These are phyloP conservation scores for Pistacia integerrima DNA, from an alignment of 345 rosid genomes.

Conservation along the genomic window DNA sequence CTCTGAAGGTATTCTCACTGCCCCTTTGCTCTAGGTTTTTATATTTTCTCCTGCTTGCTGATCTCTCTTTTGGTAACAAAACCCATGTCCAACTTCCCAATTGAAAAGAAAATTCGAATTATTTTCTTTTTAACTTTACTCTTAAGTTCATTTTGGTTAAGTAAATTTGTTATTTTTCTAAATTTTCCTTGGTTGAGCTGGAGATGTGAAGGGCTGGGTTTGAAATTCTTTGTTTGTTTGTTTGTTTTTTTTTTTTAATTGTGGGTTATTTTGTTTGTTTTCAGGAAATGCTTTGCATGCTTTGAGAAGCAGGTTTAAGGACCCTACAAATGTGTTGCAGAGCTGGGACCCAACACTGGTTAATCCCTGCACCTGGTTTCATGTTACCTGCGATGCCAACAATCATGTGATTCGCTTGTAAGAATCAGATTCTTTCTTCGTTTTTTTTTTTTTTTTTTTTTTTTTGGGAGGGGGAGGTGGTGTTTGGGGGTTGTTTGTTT, in stretches of 20 bases:
- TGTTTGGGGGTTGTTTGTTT: neutral
- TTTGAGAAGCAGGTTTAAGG: slow-evolving; percentile 60
- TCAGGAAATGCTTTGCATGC: slow-evolving; percentile 76
- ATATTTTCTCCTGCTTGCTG: neutral
- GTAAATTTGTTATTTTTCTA: neutral
- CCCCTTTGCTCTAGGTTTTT: slow-evolving; percentile 14
- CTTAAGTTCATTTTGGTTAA: neutral
- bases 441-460: neutral
- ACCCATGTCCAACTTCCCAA: neutral
- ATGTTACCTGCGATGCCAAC: slow-evolving; percentile 69
- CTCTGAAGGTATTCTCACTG: slow-evolving; percentile 49
- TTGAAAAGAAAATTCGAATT: too few relatives aligned
- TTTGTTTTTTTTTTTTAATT: neutral
- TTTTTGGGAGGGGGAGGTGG: too few relatives aligned
- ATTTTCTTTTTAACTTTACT: neutral
- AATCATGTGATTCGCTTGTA: slow-evolving; percentile 67
- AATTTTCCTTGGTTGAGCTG: neutral
- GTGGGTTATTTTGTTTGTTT: slow-evolving; percentile 20
- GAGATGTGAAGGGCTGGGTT: neutral
- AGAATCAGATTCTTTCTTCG: slow-evolving; percentile 15
- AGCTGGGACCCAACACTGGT: slow-evolving; percentile 95
- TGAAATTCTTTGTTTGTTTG: neutral
- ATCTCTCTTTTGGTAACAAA: neutral
- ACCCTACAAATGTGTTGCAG: slow-evolving; percentile 72
- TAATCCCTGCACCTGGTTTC: slow-evolving; percentile 92